Percentiles rank a stretch among this genome's conserved stretches.
These are phyloP conservation scores for Zea luxurians DNA, from an alignment of 176 grass and related monocot species.

Conservation along the genomic window DNA sequence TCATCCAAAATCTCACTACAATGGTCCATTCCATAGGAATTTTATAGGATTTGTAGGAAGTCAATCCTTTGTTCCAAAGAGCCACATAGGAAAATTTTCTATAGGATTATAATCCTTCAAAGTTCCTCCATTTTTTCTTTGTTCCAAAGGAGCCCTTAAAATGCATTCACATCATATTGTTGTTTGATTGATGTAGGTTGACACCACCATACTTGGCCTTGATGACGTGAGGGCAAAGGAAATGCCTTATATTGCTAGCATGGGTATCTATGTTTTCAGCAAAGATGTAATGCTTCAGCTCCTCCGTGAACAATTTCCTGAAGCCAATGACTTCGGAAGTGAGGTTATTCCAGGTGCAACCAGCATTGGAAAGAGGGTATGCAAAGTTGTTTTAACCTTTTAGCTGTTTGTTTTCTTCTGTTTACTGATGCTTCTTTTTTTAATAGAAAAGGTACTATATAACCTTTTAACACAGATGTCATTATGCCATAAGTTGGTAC, in stretches of 20 bases:
- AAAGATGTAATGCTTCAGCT: slow-evolving; percentile 91
- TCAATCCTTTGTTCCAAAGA: too few relatives aligned
- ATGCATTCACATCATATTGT: slow-evolving; percentile 22
- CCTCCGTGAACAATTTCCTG: slow-evolving; percentile 76
- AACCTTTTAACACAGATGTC: background rate
- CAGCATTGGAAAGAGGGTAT: slow-evolving; percentile 84
- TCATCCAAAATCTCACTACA: too few relatives aligned
- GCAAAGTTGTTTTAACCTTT: slow-evolving; percentile 20
- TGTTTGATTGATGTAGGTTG: slow-evolving; percentile 62
- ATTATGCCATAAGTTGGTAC: slow-evolving; percentile 4
- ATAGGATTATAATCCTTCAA: too few relatives aligned
- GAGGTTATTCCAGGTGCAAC: slow-evolving; percentile 99
- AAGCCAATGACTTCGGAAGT: slow-evolving; percentile 96
- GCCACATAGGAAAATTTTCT: too few relatives aligned
- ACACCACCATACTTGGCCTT: slow-evolving; percentile 93
- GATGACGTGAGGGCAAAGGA: slow-evolving; percentile 73
- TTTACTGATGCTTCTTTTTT: slow-evolving; percentile 27
- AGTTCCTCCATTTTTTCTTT: too few relatives aligned
- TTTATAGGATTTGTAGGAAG: too few relatives aligned
- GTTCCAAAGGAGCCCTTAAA: background rate
- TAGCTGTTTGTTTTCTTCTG: slow-evolving; percentile 15
- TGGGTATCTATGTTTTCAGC: slow-evolving; percentile 98
- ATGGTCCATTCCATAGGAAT: too few relatives aligned
- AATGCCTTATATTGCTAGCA: slow-evolving; percentile 96
- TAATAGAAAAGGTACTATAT: background rate